Base-by-base conservation (phyloP, 176 grass and related monocot genomes). In the Tuctoria greenei region DNA sequence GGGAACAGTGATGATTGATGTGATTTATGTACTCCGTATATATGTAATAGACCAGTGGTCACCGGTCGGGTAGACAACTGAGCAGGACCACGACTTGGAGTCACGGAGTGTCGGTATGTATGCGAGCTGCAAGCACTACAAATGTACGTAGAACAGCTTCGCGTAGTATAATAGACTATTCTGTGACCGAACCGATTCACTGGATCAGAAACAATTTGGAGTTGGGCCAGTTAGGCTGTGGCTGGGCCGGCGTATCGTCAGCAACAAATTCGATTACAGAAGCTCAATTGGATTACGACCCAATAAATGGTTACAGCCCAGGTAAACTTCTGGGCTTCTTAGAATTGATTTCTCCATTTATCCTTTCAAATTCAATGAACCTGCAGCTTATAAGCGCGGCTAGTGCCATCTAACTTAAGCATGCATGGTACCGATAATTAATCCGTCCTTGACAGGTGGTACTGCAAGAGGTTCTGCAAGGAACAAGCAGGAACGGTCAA, bases 321-420 rank as follows among this genome's bases (percentile, higher is more conserved):
- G 0, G 0, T n/a, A 1, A 1, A 43, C 25, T 7, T 27, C 36
- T 11, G 55, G 72, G 55, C 52, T 43, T 44, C 15, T 6, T 12
- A 40, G 56, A 61, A 23, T 15, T 12, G 17, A 5, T 56, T 26
- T 40, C 8, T 6, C 5, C 24, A 39, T 16, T 27, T 58, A 1
- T 59, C 12, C 28, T 24, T 25, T 4, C 17, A 36, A 36, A 40
- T 40, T 24, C 10, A 23, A 11, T 26, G 55, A 58, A 61, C 25
- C 16, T 31, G 58, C 25, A 61, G 24, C 25, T 31, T 31, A 12
- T 16, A 61, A n/a, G n/a, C n/a, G 58, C 7, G 58, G 58, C 26
- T 59, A 34, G 21, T 60, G 47, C 40, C 69, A 51, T 60, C 42
- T 50, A 61, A 43, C 23, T 85, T 73, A 31, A 85, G 17, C 61